Percentiles rank a stretch among this genome's conserved stretches.
Evolutionary conservation across 31 red algal genomes (phyloP).

Genomic region (Asparagopsis taxiformis): DNA sequence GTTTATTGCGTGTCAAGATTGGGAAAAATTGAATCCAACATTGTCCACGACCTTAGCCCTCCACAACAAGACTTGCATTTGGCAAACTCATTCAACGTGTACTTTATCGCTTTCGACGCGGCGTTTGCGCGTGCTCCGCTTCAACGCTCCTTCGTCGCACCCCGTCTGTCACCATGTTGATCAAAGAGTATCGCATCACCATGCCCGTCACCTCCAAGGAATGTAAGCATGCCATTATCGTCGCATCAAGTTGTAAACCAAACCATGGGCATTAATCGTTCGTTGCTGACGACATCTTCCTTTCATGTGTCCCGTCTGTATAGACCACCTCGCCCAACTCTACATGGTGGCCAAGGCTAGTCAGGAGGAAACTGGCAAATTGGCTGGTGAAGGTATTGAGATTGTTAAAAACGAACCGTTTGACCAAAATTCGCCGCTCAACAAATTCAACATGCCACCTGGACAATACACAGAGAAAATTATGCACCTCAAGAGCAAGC

Average conservation of each 20-base stretch:
- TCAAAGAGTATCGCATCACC: constrained; percentile 79
- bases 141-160: not conserved
- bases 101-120: too few relatives aligned
- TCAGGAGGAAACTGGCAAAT: constrained; percentile 79
- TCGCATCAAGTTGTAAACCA: not conserved
- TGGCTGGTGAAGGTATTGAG: constrained; percentile 85
- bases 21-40: too few relatives aligned
- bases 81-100: too few relatives aligned
- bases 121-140: too few relatives aligned
- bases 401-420: constrained; percentile 94
- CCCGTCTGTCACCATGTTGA: constrained; percentile 47
- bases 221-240: not conserved
- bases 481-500: constrained; percentile 75
- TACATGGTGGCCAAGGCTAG: constrained; percentile 99
- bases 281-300: not conserved
- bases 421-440: constrained; percentile 39
- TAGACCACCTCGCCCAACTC: constrained; percentile 85
- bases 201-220: constrained; percentile 72
- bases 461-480: constrained; percentile 95
- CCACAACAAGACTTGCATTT: too few relatives aligned
- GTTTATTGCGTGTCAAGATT: too few relatives aligned
- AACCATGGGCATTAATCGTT: not conserved
- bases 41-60: too few relatives aligned
- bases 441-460: constrained; percentile 82
- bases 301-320: not conserved